These are phyloP conservation scores for Dothideomycetes sp. DNA, from an alignment of 2,329 filamentous ascomycete genomes.

Conservation along the genomic window DNA sequence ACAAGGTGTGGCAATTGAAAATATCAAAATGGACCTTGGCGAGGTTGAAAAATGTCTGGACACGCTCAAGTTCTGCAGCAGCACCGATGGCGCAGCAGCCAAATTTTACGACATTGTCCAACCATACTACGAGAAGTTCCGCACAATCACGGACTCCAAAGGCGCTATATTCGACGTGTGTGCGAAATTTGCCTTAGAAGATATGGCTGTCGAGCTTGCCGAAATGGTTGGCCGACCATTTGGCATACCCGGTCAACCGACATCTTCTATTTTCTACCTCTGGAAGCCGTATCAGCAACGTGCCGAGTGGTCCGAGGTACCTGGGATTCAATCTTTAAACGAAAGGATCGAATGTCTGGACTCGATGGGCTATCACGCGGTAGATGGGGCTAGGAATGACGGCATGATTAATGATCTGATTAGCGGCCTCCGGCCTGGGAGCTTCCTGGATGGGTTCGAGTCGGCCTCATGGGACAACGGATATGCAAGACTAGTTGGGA, in stretches of 20 bases:
- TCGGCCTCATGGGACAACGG: background rate
- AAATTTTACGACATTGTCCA: constrained; percentile 1
- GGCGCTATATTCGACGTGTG: too few relatives aligned
- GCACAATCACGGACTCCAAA: background rate
- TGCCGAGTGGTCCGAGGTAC: background rate
- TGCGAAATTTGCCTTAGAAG: too few relatives aligned
- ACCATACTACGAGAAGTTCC: background rate
- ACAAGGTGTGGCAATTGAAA: background rate
- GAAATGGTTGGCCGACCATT: constrained; percentile 3
- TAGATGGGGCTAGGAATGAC: constrained; percentile 5
- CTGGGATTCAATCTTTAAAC: too few relatives aligned
- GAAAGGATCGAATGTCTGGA: background rate
- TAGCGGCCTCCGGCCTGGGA: constrained; percentile 1
- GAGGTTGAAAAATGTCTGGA: constrained; percentile 2
- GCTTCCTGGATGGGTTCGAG: constrained; percentile 3
- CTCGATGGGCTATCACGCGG: constrained; percentile 1
- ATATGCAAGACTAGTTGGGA: too few relatives aligned
- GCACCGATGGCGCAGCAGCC: constrained; percentile 1
- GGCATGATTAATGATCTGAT: constrained; percentile 4
- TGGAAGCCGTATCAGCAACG: constrained; percentile 1
- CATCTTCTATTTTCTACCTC: background rate
- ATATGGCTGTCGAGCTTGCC: background rate
- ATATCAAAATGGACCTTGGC: background rate
- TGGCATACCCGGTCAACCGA: background rate
- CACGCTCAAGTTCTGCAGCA: background rate